These are phyloP conservation scores for Phytophthora podocarpi DNA, from an alignment of 352 stramenopile genomes.

Conservation along the genomic window DNA sequence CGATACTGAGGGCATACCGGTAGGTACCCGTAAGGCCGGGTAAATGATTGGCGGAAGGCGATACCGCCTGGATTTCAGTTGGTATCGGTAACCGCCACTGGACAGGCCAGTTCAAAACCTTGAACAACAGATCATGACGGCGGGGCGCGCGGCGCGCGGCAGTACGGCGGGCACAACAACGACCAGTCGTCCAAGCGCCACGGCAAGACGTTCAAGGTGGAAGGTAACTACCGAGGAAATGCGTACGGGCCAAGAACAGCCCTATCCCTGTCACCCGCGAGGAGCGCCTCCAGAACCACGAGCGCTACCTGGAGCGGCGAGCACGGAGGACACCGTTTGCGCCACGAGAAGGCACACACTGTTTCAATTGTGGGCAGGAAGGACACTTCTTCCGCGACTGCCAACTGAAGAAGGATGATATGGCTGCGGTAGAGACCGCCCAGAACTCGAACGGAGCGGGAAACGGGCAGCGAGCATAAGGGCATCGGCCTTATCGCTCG, in stretches of 20 bases:
- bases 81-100: too few relatives aligned
- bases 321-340: neutral
- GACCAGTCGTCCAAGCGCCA: neutral
- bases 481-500: too few relatives aligned
- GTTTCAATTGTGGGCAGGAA: neutral
- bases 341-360: neutral
- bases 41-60: neutral
- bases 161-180: neutral
- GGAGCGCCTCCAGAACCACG: neutral
- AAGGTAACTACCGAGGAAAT: neutral
- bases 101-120: too few relatives aligned
- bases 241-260: neutral
- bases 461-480: too few relatives aligned
- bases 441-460: too few relatives aligned
- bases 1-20: neutral
- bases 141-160: too few relatives aligned
- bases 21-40: neutral
- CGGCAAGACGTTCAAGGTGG: neutral
- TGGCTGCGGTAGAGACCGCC: too few relatives aligned
- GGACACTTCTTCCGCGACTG: too few relatives aligned
- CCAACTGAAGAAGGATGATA: too few relatives aligned
- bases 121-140: too few relatives aligned
- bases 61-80: neutral
- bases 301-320: neutral
- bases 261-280: neutral